Percentiles rank a stretch among this genome's conserved stretches.
These are phyloP conservation scores for Scheffersomyces quercinus DNA, from an alignment of 1,139 yeast species.

Conservation along the genomic window DNA sequence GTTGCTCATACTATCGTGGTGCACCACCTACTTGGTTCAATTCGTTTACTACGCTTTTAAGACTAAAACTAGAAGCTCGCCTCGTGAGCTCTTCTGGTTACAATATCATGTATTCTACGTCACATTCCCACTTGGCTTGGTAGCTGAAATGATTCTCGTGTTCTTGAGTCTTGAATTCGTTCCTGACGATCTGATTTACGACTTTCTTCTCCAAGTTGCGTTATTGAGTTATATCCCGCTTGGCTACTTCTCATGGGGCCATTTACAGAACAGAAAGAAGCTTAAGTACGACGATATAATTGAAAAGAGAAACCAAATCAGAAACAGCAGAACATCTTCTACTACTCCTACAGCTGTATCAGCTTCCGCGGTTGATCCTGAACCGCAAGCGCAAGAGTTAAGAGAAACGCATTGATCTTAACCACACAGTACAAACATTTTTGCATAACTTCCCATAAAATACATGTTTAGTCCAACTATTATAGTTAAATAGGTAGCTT, in stretches of 20 bases:
- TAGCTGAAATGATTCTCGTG: constrained; percentile 54
- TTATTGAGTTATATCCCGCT: constrained; percentile 39
- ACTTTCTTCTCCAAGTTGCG: constrained; percentile 24
- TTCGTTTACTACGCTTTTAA: constrained; percentile 50
- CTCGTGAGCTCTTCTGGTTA: constrained; percentile 35
- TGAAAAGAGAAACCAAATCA: constrained; percentile 18
- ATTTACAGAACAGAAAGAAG: constrained; percentile 24
- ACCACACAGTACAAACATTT: too few species aligned
- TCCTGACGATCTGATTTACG: constrained; percentile 32
- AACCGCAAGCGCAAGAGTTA: not conserved
- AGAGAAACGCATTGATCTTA: not conserved
- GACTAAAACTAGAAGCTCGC: constrained; percentile 36
- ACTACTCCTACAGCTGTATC: not conserved
- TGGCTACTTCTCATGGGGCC: constrained; percentile 38
- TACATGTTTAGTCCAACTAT: too few species aligned
- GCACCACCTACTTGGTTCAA: constrained; percentile 42
- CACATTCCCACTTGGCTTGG: constrained; percentile 45
- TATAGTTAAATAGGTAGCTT: too few species aligned
- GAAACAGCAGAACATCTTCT: not conserved
- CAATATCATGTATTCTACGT: constrained; percentile 43
- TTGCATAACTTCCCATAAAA: too few species aligned
- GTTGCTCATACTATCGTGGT: constrained; percentile 47
- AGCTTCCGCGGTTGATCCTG: not conserved
- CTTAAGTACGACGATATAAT: constrained; percentile 24
- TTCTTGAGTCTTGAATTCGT: constrained; percentile 52